A percentile compares a stretch with the other conserved stretches of the same genome.
phyloP scores from a whole-genome alignment of 2,329 filamentous ascomycete genomes.

The Seiridium cupressi region DNA sequence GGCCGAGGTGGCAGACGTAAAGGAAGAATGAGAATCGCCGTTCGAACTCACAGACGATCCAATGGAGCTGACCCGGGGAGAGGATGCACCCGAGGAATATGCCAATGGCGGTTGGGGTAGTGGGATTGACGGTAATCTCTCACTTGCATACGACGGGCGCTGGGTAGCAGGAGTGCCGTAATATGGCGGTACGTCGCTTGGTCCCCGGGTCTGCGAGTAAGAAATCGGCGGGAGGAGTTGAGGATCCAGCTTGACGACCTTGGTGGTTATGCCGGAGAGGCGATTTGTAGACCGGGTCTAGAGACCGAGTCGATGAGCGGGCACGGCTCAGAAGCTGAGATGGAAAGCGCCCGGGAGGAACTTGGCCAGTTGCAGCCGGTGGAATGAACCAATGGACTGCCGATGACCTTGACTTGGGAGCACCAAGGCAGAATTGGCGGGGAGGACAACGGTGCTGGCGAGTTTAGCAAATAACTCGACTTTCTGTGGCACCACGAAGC shows the following conservation, averaged over 20 bases:
- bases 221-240: slow-evolving; percentile 71
- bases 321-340: slow-evolving; percentile 6
- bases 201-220: slow-evolving; percentile 77
- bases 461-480: slow-evolving; percentile 12
- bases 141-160: slow-evolving; percentile 66
- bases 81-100: slow-evolving; percentile 69
- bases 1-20: slow-evolving; percentile 51
- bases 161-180: slow-evolving; percentile 67
- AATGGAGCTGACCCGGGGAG: slow-evolving; percentile 74
- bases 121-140: slow-evolving; percentile 70
- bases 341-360: background rate
- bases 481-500: slow-evolving; percentile 11
- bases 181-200: slow-evolving; percentile 64
- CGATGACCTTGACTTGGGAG: background rate
- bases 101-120: slow-evolving; percentile 68
- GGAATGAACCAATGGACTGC: background rate
- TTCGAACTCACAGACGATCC: slow-evolving; percentile 55
- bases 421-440: background rate
- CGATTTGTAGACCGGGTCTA: slow-evolving; percentile 6
- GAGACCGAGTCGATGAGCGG: background rate
- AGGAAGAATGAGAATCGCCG: slow-evolving; percentile 53
- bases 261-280: slow-evolving; percentile 29
- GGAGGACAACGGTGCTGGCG: background rate
- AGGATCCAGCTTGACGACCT: slow-evolving; percentile 85
- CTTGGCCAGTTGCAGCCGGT: background rate